These are phyloP conservation scores for Salix arbutifolia DNA, from an alignment of 345 rosid genomes.

Conservation along the genomic window DNA sequence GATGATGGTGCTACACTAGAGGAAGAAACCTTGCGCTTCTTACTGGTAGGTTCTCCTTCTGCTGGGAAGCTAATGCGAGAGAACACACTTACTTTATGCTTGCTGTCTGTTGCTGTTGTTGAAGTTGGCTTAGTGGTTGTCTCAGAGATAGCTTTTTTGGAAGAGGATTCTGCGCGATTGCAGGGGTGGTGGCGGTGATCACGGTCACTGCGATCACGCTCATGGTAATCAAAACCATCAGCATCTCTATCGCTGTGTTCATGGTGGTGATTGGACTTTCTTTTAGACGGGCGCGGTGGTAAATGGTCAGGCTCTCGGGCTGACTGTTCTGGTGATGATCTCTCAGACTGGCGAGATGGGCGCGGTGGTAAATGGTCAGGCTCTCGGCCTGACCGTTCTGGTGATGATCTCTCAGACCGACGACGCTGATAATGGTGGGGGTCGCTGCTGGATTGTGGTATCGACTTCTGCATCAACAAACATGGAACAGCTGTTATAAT, in stretches of 20 bases:
- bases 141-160: slow-evolving; percentile 36
- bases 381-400: slow-evolving; percentile 38
- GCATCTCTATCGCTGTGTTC: slow-evolving; percentile 29
- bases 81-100: slow-evolving; percentile 72
- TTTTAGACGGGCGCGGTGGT: slow-evolving; percentile 52
- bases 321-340: slow-evolving; percentile 44
- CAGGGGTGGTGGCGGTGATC: slow-evolving; percentile 27
- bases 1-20: slow-evolving; percentile 27
- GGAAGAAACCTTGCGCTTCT: slow-evolving; percentile 54
- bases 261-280: slow-evolving; percentile 50
- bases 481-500: neutral
- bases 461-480: slow-evolving; percentile 30
- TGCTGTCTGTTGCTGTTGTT: slow-evolving; percentile 32
- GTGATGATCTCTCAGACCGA: slow-evolving; percentile 49
- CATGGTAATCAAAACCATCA: slow-evolving; percentile 28
- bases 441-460: slow-evolving; percentile 37
- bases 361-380: slow-evolving; percentile 44
- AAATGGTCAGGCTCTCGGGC: slow-evolving; percentile 36
- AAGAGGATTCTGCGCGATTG: slow-evolving; percentile 40
- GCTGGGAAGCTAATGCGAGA: slow-evolving; percentile 92
- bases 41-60: slow-evolving; percentile 46
- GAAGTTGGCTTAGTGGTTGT: slow-evolving; percentile 29
- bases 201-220: slow-evolving; percentile 27
- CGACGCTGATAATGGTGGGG: slow-evolving; percentile 34
- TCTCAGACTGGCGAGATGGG: slow-evolving; percentile 45